Evolutionary conservation across 2,329 filamentous ascomycete genomes (phyloP).

Genomic region (Cladosporium phlei): DNA sequence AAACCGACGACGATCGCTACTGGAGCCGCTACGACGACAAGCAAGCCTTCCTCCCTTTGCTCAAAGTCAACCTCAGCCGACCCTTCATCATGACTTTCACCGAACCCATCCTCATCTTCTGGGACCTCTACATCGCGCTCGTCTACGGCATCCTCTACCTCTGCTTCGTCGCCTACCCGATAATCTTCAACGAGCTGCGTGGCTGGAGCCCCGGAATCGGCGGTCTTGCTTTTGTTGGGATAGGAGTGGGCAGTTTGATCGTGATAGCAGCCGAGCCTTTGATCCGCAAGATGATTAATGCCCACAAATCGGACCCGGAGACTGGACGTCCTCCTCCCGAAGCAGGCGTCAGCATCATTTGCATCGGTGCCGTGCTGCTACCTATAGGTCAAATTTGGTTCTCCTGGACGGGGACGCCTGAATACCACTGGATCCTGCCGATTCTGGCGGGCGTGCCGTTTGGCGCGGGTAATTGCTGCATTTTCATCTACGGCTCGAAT

Average conservation of each 20-base stretch:
- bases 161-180: slow-evolving; percentile 85
- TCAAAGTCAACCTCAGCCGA: slow-evolving; percentile 70
- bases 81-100: slow-evolving; percentile 73
- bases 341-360: slow-evolving; percentile 74
- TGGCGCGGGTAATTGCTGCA: slow-evolving; percentile 67
- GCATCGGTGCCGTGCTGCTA: slow-evolving; percentile 67
- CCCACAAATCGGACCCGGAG: slow-evolving; percentile 66
- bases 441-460: slow-evolving; percentile 76
- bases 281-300: slow-evolving; percentile 71
- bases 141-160: slow-evolving; percentile 85
- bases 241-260: slow-evolving; percentile 53
- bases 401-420: slow-evolving; percentile 79
- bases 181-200: slow-evolving; percentile 70
- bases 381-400: slow-evolving; percentile 81
- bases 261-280: slow-evolving; percentile 59
- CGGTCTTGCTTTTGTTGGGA: slow-evolving; percentile 74
- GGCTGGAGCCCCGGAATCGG: slow-evolving; percentile 71
- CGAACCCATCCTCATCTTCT: slow-evolving; percentile 76
- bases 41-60: slow-evolving; percentile 57
- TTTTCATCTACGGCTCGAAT: slow-evolving; percentile 78
- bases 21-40: slow-evolving; percentile 78
- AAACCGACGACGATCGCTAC: slow-evolving; percentile 66
- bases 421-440: slow-evolving; percentile 77
- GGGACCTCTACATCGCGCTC: slow-evolving; percentile 66
- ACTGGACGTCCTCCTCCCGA: slow-evolving; percentile 73